Evolutionary conservation across 768 basidiomycete species (phyloP).

Genomic region (Cyathus striatus): DNA sequence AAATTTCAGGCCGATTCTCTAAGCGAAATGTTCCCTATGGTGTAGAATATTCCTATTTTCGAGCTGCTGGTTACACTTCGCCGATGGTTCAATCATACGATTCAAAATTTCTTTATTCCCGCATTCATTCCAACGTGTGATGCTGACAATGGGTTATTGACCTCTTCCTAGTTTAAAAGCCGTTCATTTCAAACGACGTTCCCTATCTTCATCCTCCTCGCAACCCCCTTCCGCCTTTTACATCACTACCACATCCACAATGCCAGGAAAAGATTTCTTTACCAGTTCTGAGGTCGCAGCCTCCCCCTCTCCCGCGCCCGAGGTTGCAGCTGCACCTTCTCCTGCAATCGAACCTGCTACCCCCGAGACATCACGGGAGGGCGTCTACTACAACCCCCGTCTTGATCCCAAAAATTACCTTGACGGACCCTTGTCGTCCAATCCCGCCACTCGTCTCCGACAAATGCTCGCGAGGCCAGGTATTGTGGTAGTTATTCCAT

Average conservation of each 20-base stretch:
- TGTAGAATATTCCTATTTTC: too few species aligned
- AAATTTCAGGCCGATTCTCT: too few species aligned
- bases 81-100: too few species aligned
- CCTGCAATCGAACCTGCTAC: background rate
- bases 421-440: constrained; percentile 58
- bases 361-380: constrained; percentile 1
- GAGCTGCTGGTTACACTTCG: too few species aligned
- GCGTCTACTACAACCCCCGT: constrained; percentile 59
- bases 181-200: background rate
- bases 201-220: background rate
- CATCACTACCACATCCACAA: background rate
- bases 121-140: too few species aligned
- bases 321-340: background rate
- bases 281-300: background rate
- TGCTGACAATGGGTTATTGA: too few species aligned
- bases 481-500: constrained; percentile 48
- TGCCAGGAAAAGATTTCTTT: constrained; percentile 3
- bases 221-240: background rate
- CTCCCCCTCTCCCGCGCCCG: constrained; percentile 1
- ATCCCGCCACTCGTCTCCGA: constrained; percentile 62
- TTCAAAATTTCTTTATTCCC: too few species aligned
- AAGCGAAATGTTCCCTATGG: too few species aligned
- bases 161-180: background rate
- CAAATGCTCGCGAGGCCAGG: constrained; percentile 62
- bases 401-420: constrained; percentile 31